Evolutionary conservation across 2,329 filamentous ascomycete species (phyloP).

Genomic region (Fusarium ambrosium): DNA sequence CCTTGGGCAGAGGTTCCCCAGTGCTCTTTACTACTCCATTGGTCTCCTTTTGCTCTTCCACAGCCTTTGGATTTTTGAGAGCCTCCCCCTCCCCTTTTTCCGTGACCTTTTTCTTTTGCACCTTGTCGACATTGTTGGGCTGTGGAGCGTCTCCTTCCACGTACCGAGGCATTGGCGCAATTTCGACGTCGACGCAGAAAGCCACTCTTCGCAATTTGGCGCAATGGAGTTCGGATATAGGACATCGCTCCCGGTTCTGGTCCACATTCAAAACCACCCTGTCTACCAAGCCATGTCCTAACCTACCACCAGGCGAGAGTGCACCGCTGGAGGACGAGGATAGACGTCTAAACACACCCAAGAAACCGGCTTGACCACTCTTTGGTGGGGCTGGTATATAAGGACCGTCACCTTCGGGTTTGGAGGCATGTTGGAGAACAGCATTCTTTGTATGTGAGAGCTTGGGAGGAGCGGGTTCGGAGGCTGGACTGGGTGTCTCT

Average conservation of each 20-base stretch:
- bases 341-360: slow-evolving; percentile 85
- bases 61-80: slow-evolving; percentile 74
- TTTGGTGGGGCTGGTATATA: slow-evolving; percentile 83
- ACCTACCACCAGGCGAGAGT: slow-evolving; percentile 44
- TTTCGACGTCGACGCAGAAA: slow-evolving; percentile 97
- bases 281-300: slow-evolving; percentile 78
- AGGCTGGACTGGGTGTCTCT: slow-evolving; percentile 39
- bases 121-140: slow-evolving; percentile 59
- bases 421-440: slow-evolving; percentile 69
- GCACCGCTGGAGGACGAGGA: slow-evolving; percentile 73
- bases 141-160: slow-evolving; percentile 67
- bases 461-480: slow-evolving; percentile 63
- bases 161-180: slow-evolving; percentile 88
- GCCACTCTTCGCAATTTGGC: slow-evolving; percentile 88
- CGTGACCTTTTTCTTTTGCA: slow-evolving; percentile 71
- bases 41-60: slow-evolving; percentile 64
- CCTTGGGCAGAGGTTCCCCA: slow-evolving; percentile 56
- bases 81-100: slow-evolving; percentile 82
- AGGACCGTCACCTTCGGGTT: slow-evolving; percentile 71
- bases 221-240: slow-evolving; percentile 82
- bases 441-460: slow-evolving; percentile 68
- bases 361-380: slow-evolving; percentile 75
- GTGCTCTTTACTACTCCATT: slow-evolving; percentile 56
- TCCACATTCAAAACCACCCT: slow-evolving; percentile 89
- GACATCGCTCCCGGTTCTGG: slow-evolving; percentile 81